Evolutionary conservation across 2,329 filamentous ascomycete species (phyloP), one percentile per base, ranked within the genome.

Genomic region (Phaeosphaeriaceae sp.): DNA sequence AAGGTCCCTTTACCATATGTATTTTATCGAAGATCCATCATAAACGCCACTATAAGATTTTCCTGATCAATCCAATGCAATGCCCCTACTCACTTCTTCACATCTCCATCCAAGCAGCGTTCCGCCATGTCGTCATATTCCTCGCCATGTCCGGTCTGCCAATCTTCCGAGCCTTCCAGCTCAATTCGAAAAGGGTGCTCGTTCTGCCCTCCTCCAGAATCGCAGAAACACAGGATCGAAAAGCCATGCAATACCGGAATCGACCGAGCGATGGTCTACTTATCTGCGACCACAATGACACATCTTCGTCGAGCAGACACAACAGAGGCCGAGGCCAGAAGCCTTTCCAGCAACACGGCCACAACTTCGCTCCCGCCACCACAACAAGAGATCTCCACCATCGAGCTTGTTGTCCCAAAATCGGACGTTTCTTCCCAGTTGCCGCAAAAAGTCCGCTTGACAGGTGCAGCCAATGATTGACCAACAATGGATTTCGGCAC

Each of bases 101-200:
- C 45, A 25, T 20, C n/a, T n/a, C n/a, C n/a, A n/a, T n/a, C n/a
- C n/a, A n/a, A n/a, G 21, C 13, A 27, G 6, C 3, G 4, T 47
- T 10, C 7, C 21, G 15, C n/a, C 6, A 47, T 47, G 45, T 7
- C 45, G 15, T 25, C 21, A 20, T 17, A 24, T 7, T 17, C 45
- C 45, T 47, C 19, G 21, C 33, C 20, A 27, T 58, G 56, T 33
- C 52, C 41, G 56, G 49, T 48, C 17, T 56, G 53, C 41, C n/a
- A 17, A 15, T 51, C 27, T 9, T 36, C 48, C 22, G 41, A 27
- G 4, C 5, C 25, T 27, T 27, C 25, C 4, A 27, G 25, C 25
- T 27, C 25, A 27, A 5, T 9, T 9, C 9, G 5, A 27, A 27
- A 27, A 9, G 9, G 25, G 5, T 55, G 47, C 20, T 5, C n/a